A percentile compares a stretch with the other conserved stretches of the same genome.
These are phyloP conservation scores for Picochlorum sp. DNA, from an alignment of 139 green algal genomes.

Conservation along the genomic window DNA sequence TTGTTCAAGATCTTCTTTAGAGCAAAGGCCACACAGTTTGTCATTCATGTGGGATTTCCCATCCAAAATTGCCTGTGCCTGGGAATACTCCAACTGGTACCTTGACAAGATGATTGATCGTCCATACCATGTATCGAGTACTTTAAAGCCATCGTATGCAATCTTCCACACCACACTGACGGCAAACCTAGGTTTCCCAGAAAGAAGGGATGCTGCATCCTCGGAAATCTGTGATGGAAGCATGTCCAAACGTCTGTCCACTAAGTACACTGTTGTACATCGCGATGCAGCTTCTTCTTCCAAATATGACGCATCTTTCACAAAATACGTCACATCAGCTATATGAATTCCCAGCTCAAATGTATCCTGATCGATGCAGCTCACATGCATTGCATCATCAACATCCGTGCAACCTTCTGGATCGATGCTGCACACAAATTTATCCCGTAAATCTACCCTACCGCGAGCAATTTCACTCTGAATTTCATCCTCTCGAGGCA, in stretches of 20 bases:
- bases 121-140: conserved; percentile 48
- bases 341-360: conserved; percentile 81
- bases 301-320: conserved; percentile 52
- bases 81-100: conserved; percentile 81
- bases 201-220: conserved; percentile 74
- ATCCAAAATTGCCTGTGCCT: conserved; percentile 86
- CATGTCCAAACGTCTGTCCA: conserved; percentile 73
- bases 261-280: conserved; percentile 52
- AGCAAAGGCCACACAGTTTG: conserved; percentile 30
- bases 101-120: conserved; percentile 73
- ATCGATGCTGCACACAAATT: conserved; percentile 73
- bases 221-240: conserved; percentile 78
- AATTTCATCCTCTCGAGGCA: conserved; percentile 9
- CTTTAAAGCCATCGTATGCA: conserved; percentile 22
- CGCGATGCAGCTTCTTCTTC: conserved; percentile 64
- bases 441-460: conserved; percentile 67
- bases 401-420: conserved; percentile 69
- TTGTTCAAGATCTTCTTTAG: conserved; percentile 53
- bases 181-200: conserved; percentile 66
- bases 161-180: conserved; percentile 89
- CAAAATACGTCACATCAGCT: conserved; percentile 79
- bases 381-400: conserved; percentile 72
- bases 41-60: conserved; percentile 13
- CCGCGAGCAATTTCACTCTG: conserved; percentile 17
- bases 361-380: conserved; percentile 23